Evolutionary conservation across 805 yeast genomes (phyloP).

Genomic region (Candida caryicola): DNA sequence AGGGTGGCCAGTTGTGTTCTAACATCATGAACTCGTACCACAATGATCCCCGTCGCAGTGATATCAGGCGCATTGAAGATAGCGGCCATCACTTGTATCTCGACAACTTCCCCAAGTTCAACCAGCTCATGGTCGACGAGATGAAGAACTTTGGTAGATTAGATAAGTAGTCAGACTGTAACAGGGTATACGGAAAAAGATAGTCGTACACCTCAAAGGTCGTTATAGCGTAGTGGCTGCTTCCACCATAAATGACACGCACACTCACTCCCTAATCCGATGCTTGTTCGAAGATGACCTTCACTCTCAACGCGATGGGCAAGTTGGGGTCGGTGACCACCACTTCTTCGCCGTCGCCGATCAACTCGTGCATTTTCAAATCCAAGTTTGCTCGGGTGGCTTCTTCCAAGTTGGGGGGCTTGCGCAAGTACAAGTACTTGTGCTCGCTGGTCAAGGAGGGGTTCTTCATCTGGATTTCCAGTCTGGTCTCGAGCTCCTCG

Average conservation of each 20-base stretch:
- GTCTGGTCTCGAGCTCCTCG: conserved; percentile 33
- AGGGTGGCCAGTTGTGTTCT: conserved; percentile 46
- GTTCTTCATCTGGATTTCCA: conserved; percentile 27
- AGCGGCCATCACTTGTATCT: conserved; percentile 81
- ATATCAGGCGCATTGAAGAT: conserved; percentile 44
- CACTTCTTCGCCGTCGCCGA: conserved; percentile 46
- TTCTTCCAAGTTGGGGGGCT: conserved; percentile 46
- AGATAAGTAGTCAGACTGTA: background rate
- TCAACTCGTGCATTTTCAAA: conserved; percentile 31
- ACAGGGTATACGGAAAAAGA: background rate
- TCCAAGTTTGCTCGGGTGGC: conserved; percentile 45
- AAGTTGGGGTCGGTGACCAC: conserved; percentile 51
- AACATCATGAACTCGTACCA: conserved; percentile 26
- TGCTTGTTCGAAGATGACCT: background rate
- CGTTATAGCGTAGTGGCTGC: too few species aligned
- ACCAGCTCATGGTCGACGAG: conserved; percentile 47
- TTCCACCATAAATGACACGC: too few species aligned
- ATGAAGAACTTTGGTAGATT: conserved; percentile 34
- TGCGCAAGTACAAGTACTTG: conserved; percentile 42
- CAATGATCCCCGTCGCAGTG: conserved; percentile 15
- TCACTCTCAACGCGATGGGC: conserved; percentile 39
- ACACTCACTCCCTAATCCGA: too few species aligned
- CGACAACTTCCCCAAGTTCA: conserved; percentile 59
- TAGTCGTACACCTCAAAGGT: too few species aligned
- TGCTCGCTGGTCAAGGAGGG: conserved; percentile 48